Percentiles rank a stretch among this genome's conserved stretches.
phyloP scores from a whole-genome alignment of 2,329 filamentous ascomycete genomes.

The Phialocephala subalpina region DNA sequence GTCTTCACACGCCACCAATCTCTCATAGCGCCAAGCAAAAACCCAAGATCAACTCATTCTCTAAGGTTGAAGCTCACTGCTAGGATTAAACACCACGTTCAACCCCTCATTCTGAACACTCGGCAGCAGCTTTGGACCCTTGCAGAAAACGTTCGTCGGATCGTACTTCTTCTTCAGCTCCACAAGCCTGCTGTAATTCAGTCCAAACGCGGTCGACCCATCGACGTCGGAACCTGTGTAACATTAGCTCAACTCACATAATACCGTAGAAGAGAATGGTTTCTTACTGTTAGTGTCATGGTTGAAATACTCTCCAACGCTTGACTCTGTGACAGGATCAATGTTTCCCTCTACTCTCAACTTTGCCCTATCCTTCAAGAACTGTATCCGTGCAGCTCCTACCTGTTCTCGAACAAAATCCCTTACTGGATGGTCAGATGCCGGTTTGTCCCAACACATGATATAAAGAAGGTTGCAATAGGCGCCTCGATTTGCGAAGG shows the following conservation, averaged over 20 bases:
- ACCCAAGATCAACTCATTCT: no score
- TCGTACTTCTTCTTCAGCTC: constrained; percentile 55
- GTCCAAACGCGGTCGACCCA: constrained; percentile 48
- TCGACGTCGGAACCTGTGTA: constrained; percentile 25
- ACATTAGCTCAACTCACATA: constrained; percentile 12
- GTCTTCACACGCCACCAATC: no score
- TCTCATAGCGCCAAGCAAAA: no score
- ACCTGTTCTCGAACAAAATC: constrained; percentile 26
- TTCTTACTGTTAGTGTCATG: constrained; percentile 23
- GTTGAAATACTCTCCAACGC: constrained; percentile 3
- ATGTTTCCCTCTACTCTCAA: background rate
- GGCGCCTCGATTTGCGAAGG: constrained; percentile 42
- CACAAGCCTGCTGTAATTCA: constrained; percentile 50
- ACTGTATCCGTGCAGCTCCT: background rate
- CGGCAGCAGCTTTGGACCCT: constrained; percentile 28
- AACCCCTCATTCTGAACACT: background rate
- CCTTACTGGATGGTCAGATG: constrained; percentile 1
- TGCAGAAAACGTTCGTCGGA: constrained; percentile 53
- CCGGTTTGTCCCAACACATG: constrained; percentile 39
- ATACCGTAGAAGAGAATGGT: background rate
- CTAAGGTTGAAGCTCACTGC: no score
- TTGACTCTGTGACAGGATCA: background rate
- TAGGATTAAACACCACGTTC: background rate
- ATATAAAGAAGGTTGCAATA: constrained; percentile 37
- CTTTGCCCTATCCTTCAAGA: background rate